phyloP scores from a whole-genome alignment of 2,329 filamentous ascomycete species.

The Purpureocillium lavendulum region DNA sequence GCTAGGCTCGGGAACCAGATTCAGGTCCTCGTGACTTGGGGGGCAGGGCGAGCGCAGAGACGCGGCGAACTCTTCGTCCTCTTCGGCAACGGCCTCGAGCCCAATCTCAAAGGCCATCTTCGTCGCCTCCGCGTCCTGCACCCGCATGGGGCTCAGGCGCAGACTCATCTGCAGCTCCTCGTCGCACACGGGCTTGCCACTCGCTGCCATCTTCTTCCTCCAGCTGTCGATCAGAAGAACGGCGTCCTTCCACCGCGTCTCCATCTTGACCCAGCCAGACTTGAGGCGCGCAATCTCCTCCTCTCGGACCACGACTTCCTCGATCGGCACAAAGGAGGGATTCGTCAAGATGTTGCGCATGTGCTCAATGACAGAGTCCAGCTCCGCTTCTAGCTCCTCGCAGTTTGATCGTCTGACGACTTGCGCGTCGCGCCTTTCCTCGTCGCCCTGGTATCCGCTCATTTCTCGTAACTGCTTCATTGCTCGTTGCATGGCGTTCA shows the following conservation, averaged over 20 bases:
- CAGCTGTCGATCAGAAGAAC: constrained; percentile 87
- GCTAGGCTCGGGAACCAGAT: constrained; percentile 13
- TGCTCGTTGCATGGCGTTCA: constrained; percentile 63
- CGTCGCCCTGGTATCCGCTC: constrained; percentile 44
- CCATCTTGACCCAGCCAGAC: constrained; percentile 89
- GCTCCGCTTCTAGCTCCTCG: constrained; percentile 64
- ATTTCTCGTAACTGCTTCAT: constrained; percentile 63
- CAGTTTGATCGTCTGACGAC: constrained; percentile 29
- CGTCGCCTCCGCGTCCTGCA: constrained; percentile 43
- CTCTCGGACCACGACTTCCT: constrained; percentile 88
- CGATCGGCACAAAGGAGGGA: constrained; percentile 89
- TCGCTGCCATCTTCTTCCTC: constrained; percentile 70
- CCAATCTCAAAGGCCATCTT: constrained; percentile 26
- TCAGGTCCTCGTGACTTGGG: constrained; percentile 7
- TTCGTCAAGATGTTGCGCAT: constrained; percentile 82
- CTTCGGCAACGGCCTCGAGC: constrained; percentile 39
- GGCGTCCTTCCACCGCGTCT: constrained; percentile 81
- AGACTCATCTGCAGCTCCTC: constrained; percentile 62
- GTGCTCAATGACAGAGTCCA: constrained; percentile 72
- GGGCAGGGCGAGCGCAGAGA: constrained; percentile 19
- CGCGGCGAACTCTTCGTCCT: constrained; percentile 25
- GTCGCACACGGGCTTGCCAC: constrained; percentile 60
- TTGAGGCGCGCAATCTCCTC: constrained; percentile 80
- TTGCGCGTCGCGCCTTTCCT: constrained; percentile 18
- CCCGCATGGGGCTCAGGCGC: constrained; percentile 50